Evolutionary conservation across 257 asterid species (phyloP).

Genomic region (Solanum commersonii): DNA sequence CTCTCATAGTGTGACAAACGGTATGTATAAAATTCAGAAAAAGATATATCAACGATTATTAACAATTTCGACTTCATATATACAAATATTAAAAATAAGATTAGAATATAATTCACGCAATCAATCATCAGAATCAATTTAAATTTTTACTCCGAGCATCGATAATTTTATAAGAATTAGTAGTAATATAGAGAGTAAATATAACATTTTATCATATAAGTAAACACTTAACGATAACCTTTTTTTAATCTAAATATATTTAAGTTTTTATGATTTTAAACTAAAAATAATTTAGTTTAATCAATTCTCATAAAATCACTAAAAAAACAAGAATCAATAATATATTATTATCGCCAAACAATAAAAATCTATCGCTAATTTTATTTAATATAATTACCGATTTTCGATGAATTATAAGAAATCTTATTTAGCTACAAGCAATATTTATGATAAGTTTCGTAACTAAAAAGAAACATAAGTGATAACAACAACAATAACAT

Average conservation of each 20-base stretch:
- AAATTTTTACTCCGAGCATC: not conserved
- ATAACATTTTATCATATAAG: not conserved
- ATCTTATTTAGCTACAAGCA: rapidly evolving
- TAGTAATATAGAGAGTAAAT: not conserved
- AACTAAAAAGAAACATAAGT: not conserved
- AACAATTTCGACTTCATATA: not conserved
- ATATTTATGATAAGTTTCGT: not conserved
- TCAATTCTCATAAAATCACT: not conserved
- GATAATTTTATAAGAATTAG: not conserved
- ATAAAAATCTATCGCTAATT: not conserved
- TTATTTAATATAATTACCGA: not conserved
- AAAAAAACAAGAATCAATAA: not conserved
- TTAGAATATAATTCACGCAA: not conserved
- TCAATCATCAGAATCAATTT: not conserved
- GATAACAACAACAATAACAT: not conserved
- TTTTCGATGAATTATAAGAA: not conserved
- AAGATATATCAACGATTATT: not conserved
- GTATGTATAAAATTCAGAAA: not conserved
- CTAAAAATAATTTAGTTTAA: not conserved
- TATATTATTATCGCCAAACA: not conserved
- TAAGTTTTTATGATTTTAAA: not conserved
- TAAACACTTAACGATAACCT: not conserved
- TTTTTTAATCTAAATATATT: not conserved
- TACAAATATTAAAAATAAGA: not conserved
- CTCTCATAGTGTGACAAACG: not conserved